Base-by-base conservation (phyloP, 805 yeast genomes). In the Blastobotrys americana region DNA sequence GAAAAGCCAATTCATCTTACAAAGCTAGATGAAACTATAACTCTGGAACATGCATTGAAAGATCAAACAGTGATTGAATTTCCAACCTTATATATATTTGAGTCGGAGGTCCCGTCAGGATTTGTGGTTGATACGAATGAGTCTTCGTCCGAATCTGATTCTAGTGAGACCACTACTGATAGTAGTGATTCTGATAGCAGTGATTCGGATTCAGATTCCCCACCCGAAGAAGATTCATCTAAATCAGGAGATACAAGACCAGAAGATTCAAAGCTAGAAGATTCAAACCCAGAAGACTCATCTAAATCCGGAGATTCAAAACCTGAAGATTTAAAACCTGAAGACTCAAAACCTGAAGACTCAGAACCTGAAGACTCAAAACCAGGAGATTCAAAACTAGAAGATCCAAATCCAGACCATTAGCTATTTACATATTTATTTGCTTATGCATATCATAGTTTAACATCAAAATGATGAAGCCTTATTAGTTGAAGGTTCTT, bases 11-110 rank as follows among this genome's bases (percentile, higher is more conserved):
- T 40, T 3, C 37, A 41, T 8, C 38, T 50, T 3, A 34, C 48
- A 17, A 18, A 31, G 5, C 34, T 61, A 22, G 51, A 55, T 18
- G 41, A 42, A 10, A 34, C 34, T 8, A 17, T 35, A 34, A 56
- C 70, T 1, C 65, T 84, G 1, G 73, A 74, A 0, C 75, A 72
- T 19, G 67, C 69, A 1, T 53, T 87, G n/a, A 65, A 66, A 46
- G 77, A 78, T 28, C 70, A 71, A 45, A 69, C 78, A 0, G 84
- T 87, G 0, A 69, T 86, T 28, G 96, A 87, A 58, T 87, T 74
- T 52, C 95, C 96, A 0, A 81, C 88, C 0, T 66, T 87, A 3
- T 71, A 45, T 19, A 25, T 55, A 4, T 39, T 46, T 3, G 43
- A 27, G 4, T 40, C 23, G 38, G 39, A 28, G 10, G 13, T 35